A percentile compares a stretch with the other conserved stretches of the same genome.
Conservation (phyloP, 345 rosid species). For the Eucalyptus rudis region DNA sequence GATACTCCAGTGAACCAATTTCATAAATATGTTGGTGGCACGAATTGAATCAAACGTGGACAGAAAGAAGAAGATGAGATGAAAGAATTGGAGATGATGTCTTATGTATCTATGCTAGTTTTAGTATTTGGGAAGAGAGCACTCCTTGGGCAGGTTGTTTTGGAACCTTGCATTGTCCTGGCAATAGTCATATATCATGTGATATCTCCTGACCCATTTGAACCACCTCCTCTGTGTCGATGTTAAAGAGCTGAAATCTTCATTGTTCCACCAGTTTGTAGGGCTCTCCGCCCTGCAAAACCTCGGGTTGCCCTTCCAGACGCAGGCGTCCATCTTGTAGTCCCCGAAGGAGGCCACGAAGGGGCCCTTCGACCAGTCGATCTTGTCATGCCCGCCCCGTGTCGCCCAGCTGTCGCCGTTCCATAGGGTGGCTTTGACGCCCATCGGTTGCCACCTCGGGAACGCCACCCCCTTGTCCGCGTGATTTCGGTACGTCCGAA, state of each 20-base stretch:
- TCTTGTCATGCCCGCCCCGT: conserved; percentile 58
- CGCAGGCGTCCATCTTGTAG: conserved; percentile 58
- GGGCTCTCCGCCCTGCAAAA: conserved; percentile 42
- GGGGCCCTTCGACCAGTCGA: conserved; percentile 71
- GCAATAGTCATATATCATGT: conserved; percentile 74
- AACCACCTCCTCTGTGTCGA: conserved; percentile 51
- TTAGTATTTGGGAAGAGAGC: conserved; percentile 53
- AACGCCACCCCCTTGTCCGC: conserved; percentile 60
- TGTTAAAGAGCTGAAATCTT: conserved; percentile 26
- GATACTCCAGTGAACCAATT: no score
- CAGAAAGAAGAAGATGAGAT: not conserved
- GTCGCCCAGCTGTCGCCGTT: conserved; percentile 92
- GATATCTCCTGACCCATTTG: conserved; percentile 74
- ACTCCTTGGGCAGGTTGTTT: conserved; percentile 51
- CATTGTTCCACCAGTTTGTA: conserved; percentile 67
- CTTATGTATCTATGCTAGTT: not conserved
- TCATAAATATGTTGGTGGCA: not conserved
- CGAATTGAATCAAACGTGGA: not conserved
- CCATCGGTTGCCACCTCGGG: conserved; percentile 74
- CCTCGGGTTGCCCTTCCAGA: conserved; percentile 50
- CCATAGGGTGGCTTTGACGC: conserved; percentile 56
- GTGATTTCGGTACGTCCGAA: conserved; percentile 65
- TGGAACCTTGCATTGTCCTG: conserved; percentile 56
- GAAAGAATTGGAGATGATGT: not conserved
- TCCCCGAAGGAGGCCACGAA: conserved; percentile 56